Base-by-base conservation (phyloP, 495 filamentous ascomycete species). In the Achaetomiella virescens region DNA sequence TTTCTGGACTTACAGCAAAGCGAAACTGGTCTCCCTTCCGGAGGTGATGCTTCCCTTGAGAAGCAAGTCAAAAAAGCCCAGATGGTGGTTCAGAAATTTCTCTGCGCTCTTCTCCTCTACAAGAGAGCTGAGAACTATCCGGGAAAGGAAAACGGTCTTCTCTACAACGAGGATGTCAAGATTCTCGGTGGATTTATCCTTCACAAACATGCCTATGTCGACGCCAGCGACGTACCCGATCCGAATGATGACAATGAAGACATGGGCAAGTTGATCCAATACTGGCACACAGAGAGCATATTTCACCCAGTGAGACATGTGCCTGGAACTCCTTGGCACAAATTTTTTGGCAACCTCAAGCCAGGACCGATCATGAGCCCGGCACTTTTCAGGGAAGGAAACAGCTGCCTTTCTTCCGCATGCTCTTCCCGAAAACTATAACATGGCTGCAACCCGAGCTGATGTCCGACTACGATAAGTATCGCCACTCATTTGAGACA, bases 291-390 rank as follows among this genome's bases (percentile, higher is more conserved):
- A 1, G 59, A 61, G 12, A 33, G 29, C 31, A 6, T 53, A 17
- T 47, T 38, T 7, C 37, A 48, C 25, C 54, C 59, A 7, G 18
- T 57, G 44, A 53, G 54, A 37, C 59, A 53, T 25, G 54, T 61
- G 10, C 59, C 59, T 29, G 59, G 59, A 14, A 61, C 47, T 25
- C 48, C 41, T 5, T 61, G 59, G 59, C 54, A 61, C 54, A 61
- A 61, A n/a, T 61, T 61, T 37, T 58, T 61, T 42, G 59, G 54
- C 20, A 49, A 58, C 17, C 0, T 53, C 25, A 21, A 43, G 15
- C 33, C 43, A 7, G 27, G 25, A 6, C 47, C 20, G 11, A 43
- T 29, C 20, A 20, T 36, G 10, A 38, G 22, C 29, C 44, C 54
- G 5, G 41, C n/a, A 10, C n/a, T 61, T 15, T 57, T 54, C 18